Base-by-base conservation (phyloP, 1,139 yeast genomes). In the Blastobotrys niveus region DNA sequence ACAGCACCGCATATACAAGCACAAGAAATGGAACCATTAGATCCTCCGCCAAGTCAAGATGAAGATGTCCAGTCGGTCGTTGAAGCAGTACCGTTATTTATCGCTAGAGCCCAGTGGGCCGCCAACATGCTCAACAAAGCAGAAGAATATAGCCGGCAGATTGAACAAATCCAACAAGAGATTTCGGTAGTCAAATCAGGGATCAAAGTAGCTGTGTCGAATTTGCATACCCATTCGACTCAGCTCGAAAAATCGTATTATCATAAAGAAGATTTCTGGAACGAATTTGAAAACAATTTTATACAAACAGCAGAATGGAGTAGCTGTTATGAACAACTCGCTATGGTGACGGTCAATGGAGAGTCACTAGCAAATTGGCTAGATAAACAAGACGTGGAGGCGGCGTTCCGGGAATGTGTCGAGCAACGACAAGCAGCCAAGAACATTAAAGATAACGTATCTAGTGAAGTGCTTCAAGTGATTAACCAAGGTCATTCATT, bases 201-300 rank as follows among this genome's bases (percentile, higher is more conserved):
- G 12, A 52, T 57, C 2, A 54, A 49, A 7, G 57, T 61, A 12
- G 63, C 64, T 3, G 48, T 60, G 21, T 49, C 55, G 2, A 60
- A 62, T 42, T 48, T 62, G 49, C 49, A 52, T 22, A 57, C 54
- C 25, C 64, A 61, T 39, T 51, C 62, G 3, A 45, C 46, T 3
- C 53, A 53, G 19, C 45, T 61, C 22, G 57, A 56, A 30, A 52
- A 52, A 30, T 52, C 58, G 14, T 53, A 58, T 35, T 55, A 54
- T 20, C 43, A 52, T 4, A 54, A 55, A 14, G 47, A 54, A n/a
- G 59, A 53, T 24, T 49, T 53, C 38, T 58, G 59, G 1, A 51
- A 50, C 15, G 50, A 43, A 7, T 49, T 61, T 15, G 58, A 60
- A 17, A 45, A 52, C 18, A 57, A 60, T 33, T 49, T 53, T 17